Conservation (phyloP, 768 basidiomycete genomes). For the Suillus placidus region DNA sequence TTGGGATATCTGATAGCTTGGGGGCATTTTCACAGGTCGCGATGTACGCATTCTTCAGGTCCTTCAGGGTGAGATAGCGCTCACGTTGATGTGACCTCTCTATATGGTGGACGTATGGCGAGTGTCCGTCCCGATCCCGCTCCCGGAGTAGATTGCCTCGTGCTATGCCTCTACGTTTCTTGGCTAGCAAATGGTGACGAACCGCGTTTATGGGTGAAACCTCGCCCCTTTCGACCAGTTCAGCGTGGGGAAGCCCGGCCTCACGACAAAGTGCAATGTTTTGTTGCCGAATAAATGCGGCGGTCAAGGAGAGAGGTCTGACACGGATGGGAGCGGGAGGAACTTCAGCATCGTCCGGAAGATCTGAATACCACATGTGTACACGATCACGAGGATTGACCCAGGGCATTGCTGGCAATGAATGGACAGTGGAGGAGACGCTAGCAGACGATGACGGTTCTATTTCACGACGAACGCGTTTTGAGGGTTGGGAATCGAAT, state of each 20-base stretch:
- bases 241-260: slow-evolving; percentile 4
- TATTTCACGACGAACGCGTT: slow-evolving; percentile 6
- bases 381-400: slow-evolving; percentile 2
- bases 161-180: slow-evolving; percentile 15
- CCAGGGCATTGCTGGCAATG: neutral
- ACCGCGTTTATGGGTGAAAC: neutral
- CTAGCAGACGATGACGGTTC: slow-evolving; percentile 4
- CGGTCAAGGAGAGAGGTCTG: neutral
- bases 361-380: slow-evolving; percentile 17
- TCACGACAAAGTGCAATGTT: slow-evolving; percentile 12
- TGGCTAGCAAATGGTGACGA: slow-evolving; percentile 10
- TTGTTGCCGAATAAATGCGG: slow-evolving; percentile 16
- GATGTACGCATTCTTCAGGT: slow-evolving; percentile 33
- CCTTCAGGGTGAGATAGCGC: slow-evolving; percentile 28
- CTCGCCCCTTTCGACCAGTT: slow-evolving; percentile 4
- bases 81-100: slow-evolving; percentile 30
- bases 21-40: slow-evolving; percentile 26
- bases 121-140: slow-evolving; percentile 25
- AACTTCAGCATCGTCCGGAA: slow-evolving; percentile 7
- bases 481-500: neutral
- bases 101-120: slow-evolving; percentile 25
- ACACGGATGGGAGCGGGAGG: neutral
- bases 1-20: neutral
- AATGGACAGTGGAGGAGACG: slow-evolving; percentile 8
- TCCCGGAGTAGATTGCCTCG: slow-evolving; percentile 9